phyloP scores from a whole-genome alignment of 31 red algal species.

The Asparagopsis taxiformis region DNA sequence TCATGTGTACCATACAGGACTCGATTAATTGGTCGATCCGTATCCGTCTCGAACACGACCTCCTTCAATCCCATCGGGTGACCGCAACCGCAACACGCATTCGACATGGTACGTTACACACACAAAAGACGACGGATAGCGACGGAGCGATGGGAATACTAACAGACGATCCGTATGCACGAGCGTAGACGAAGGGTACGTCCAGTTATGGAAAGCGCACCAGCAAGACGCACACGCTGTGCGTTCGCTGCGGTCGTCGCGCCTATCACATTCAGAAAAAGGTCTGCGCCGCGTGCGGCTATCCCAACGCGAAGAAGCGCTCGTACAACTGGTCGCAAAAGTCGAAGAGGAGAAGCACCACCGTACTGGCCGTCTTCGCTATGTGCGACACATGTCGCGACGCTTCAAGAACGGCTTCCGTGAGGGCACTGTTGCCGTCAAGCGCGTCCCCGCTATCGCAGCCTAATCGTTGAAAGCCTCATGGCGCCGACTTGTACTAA shows the following conservation, averaged over 20 bases:
- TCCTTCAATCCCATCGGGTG: too few relatives aligned
- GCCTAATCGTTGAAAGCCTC: not conserved
- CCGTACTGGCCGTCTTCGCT: constrained; percentile 79
- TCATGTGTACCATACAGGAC: too few relatives aligned
- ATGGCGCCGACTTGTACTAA: not conserved
- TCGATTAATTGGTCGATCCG: too few relatives aligned
- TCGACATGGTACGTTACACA: not conserved
- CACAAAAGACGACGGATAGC: not conserved
- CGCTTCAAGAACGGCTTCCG: constrained; percentile 96
- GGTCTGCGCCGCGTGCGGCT: constrained; percentile 82
- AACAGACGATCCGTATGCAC: not conserved
- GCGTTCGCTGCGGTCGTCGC: constrained; percentile 89
- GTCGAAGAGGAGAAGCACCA: constrained; percentile 88
- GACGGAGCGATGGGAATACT: not conserved
- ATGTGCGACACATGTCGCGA: constrained; percentile 71
- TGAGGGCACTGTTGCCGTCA: constrained; percentile 62
- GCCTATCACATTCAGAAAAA: constrained; percentile 95
- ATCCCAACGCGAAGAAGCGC: constrained; percentile 78
- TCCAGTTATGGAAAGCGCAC: constrained; percentile 84
- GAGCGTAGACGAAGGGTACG: constrained; percentile 77
- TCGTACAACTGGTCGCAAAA: constrained; percentile 90
- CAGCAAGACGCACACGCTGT: constrained; percentile 89
- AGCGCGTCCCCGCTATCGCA: constrained; percentile 14
- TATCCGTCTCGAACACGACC: too few relatives aligned
- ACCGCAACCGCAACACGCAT: too few relatives aligned